Base-by-base conservation (phyloP, 2,329 filamentous ascomycete species). In the Zelopaecilomyces penicillatus region DNA sequence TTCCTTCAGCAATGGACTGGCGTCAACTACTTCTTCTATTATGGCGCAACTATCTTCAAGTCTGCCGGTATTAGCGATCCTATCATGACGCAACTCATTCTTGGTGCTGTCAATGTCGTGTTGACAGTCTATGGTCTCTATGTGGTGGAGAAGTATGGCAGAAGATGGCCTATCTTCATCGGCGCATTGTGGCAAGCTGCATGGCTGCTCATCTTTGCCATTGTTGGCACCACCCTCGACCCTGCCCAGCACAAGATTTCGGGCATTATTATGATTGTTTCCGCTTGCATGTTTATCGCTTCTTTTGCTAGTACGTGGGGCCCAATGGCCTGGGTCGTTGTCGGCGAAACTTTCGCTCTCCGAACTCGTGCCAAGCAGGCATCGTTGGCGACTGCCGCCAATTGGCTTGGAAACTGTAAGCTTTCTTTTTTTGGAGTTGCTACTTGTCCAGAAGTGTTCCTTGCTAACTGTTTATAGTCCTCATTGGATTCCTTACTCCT, bases 231-330 rank as follows among this genome's bases (percentile, higher is more conserved):
- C 30, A 63, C 61, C 6, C 53, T 64, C 36, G 54, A 70, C 38
- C 73, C 70, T 0, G 61, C 62, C 5, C 57, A 59, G 32, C 74
- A 67, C 52, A 59, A 60, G 65, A 1, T 71, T 78, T 9, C 19
- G 19, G 83, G 83, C 8, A 76, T 79, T 5, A 73, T 82, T 48
- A 82, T 87, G 75, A 85, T 88, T 52, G 78, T 84, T 7, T 78
- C 83, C 43, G 80, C 83, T 3, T 85, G 80, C 62, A 76, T 87
- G 68, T 88, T 87, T 64, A 87, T 88, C 45, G 75, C 79, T 40
- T 82, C 77, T 1, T 89, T 86, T 53, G 83, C 83, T 2, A 51
- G 69, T 37, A 85, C 81, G 3, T 87, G 81, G 81, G 83, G 82
- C 9, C 82, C 82, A 0, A 77, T 85, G 41, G 70, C 80, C 5